Evolutionary conservation across 495 filamentous ascomycete species (phyloP), one percentile per base, ranked within the genome.

Genomic region (Pseudevernia furfuracea): DNA sequence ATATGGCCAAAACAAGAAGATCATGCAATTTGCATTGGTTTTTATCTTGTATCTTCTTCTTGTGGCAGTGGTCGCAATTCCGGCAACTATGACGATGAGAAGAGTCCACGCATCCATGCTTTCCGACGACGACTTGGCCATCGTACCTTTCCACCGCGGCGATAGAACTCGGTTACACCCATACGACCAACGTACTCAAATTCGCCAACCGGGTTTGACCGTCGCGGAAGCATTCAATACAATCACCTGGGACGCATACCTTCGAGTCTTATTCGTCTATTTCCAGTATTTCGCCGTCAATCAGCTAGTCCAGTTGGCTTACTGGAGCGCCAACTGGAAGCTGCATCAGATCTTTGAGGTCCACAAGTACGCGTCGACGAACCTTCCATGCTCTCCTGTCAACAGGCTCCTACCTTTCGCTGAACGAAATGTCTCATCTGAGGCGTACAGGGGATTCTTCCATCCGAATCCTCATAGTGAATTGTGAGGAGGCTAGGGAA

Each of bases 81-180:
- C 69, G 4, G 53, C 62, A 19, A 67, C 60, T 17, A 71, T 68
- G 49, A 32, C 66, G 5, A 23, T 62, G 49, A 28, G 69, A 30
- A 49, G 69, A 23, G 67, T 71, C 25, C 64, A 71, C 43, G 69
- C 69, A 15, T 66, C 66, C 41, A 71, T 71, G 69, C 69, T 71
- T 14, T 64, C 67, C 14, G 63, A 68, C 34, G 69, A 68, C 21
- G 69, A 71, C 9, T 48, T 64, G 4, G 69, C 69, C 32, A 68
- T 71, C 38, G 66, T 71, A 41, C 69, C 69, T 1, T 63, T 68
- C 32, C 63, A 66, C 43, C 66, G 61, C 41, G 68, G 63, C 21
- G 55, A 63, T 5, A 58, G 62, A 28, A 30, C 43, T 17, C 41
- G 44, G 12, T 19, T 58, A 15, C 59, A 62, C 2, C 32, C 58